Conservation (phyloP, 2,329 filamentous ascomycete species). For the Penicillium crustosum region DNA sequence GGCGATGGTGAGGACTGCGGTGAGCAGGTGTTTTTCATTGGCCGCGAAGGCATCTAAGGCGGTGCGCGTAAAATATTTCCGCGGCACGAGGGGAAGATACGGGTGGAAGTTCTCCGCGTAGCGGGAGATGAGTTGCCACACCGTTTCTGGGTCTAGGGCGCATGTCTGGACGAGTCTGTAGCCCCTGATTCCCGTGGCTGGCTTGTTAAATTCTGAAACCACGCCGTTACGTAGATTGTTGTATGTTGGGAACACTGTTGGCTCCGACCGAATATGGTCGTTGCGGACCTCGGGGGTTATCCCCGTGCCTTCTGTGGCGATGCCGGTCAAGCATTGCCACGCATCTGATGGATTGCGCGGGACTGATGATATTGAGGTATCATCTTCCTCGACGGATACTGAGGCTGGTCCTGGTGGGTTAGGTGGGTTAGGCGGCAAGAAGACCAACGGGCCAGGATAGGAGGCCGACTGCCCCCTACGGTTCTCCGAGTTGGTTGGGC, state of each 20-base stretch:
- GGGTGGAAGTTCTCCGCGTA: slow-evolving; percentile 68
- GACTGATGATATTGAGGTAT: slow-evolving; percentile 44
- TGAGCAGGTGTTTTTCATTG: slow-evolving; percentile 66
- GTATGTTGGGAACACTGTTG: slow-evolving; percentile 27
- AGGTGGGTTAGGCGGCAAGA: slow-evolving; percentile 35
- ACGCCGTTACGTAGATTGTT: slow-evolving; percentile 29
- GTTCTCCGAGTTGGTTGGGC: slow-evolving; percentile 29
- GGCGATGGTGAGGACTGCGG: slow-evolving; percentile 68
- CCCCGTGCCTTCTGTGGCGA: slow-evolving; percentile 41
- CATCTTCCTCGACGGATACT: slow-evolving; percentile 39
- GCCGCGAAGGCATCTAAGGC: slow-evolving; percentile 57
- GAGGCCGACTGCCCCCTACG: slow-evolving; percentile 27
- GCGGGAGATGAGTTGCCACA: slow-evolving; percentile 56
- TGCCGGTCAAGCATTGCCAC: slow-evolving; percentile 49
- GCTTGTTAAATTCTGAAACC: slow-evolving; percentile 27
- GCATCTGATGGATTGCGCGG: slow-evolving; percentile 50
- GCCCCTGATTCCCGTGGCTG: slow-evolving; percentile 37
- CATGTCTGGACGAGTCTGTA: slow-evolving; percentile 47
- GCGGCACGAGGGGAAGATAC: slow-evolving; percentile 67
- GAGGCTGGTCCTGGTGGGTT: slow-evolving; percentile 32
- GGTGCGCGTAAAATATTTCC: slow-evolving; percentile 56
- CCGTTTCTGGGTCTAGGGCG: slow-evolving; percentile 50
- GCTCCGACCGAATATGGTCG: slow-evolving; percentile 25
- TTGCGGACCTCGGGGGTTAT: slow-evolving; percentile 21
- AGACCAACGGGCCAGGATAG: slow-evolving; percentile 38